Evolutionary conservation across 257 asterid species (phyloP).

Genomic region (Solanum piurae): DNA sequence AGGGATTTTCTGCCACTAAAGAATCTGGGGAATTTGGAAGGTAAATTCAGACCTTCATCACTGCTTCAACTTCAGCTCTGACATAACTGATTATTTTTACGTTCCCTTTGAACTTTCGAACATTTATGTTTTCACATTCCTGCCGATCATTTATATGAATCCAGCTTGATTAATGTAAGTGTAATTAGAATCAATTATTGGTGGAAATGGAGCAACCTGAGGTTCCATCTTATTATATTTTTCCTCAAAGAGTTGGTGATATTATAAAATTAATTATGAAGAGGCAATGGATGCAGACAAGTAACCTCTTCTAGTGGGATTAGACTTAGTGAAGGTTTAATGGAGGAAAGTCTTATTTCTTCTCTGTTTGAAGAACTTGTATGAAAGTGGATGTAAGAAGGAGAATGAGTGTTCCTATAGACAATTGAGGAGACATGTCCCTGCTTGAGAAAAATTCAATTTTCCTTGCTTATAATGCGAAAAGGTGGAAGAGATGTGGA

Average conservation of each 20-base stretch:
- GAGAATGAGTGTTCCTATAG: background rate
- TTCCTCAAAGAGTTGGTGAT: background rate
- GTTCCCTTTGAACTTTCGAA: background rate
- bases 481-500: background rate
- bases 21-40: conserved; percentile 29
- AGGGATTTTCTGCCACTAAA: conserved; percentile 33
- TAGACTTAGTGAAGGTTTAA: background rate
- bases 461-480: background rate
- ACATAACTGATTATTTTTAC: background rate
- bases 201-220: background rate
- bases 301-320: background rate
- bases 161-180: background rate
- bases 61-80: background rate
- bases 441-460: background rate
- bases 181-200: background rate
- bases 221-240: background rate
- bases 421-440: background rate
- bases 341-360: background rate
- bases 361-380: background rate
- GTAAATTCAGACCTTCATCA: conserved; percentile 19
- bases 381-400: background rate
- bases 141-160: background rate
- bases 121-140: background rate
- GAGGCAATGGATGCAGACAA: background rate
- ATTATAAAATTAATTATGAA: background rate